phyloP scores from a whole-genome alignment of 768 basidiomycete species.

The Tylopilus rubrobrunneus region DNA sequence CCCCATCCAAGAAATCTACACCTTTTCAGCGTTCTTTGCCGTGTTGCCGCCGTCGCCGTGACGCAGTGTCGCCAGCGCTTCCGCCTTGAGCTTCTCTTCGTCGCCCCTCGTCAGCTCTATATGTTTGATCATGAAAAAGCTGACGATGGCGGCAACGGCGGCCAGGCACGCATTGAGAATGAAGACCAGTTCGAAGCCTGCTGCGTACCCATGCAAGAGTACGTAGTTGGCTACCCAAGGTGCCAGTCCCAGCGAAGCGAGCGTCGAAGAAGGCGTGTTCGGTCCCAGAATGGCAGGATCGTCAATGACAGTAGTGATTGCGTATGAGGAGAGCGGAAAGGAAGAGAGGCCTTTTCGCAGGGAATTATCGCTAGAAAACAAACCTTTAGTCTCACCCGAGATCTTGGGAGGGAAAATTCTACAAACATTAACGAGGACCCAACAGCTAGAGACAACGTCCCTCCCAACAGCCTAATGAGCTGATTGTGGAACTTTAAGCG shows the following conservation, averaged over 20 bases:
- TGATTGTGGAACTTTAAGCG: conserved; percentile 18
- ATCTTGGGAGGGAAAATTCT: conserved; percentile 5
- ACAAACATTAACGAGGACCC: conserved; percentile 54
- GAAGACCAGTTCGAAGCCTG: conserved; percentile 58
- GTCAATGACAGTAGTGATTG: conserved; percentile 44
- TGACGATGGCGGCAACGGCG: conserved; percentile 50
- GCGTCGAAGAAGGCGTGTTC: conserved; percentile 29
- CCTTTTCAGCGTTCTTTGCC: conserved; percentile 1
- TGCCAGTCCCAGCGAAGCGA: conserved; percentile 36
- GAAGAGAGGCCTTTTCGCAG: conserved; percentile 39
- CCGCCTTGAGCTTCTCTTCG: conserved; percentile 46
- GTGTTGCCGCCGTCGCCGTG: background rate
- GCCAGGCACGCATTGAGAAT: conserved; percentile 56
- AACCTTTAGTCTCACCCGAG: background rate
- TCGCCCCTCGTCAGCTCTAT: conserved; percentile 56
- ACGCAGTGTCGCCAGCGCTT: conserved; percentile 27
- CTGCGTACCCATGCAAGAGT: conserved; percentile 47
- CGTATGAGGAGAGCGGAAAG: conserved; percentile 34
- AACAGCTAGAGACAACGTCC: conserved; percentile 62
- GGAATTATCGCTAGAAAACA: conserved; percentile 40
- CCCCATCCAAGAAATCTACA: background rate
- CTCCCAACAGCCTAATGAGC: conserved; percentile 70
- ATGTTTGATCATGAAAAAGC: conserved; percentile 58
- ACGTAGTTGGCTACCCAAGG: conserved; percentile 36
- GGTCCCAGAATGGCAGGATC: conserved; percentile 40